Base-by-base conservation (phyloP, 106 monocot species). In the Triglochin maritima region DNA sequence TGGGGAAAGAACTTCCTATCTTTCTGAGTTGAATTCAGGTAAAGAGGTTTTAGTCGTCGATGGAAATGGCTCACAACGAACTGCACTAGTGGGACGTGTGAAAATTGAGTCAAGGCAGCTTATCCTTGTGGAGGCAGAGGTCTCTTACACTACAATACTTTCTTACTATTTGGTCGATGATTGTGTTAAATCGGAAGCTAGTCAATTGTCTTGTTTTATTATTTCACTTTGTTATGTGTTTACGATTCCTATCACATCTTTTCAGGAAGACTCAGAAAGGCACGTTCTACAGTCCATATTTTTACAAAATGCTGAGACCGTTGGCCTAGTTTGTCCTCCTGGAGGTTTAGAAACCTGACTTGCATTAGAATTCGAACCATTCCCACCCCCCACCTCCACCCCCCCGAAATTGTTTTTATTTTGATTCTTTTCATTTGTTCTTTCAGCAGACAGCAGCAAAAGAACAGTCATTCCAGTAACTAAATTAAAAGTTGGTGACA, bases 111-210 rank as follows among this genome's bases (percentile, higher is more conserved):
- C 92, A 44, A 76, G 88, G 66, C 81, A 85, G 4, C 81, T 92
- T 16, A 74, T 92, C 74, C 88, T 92, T 72, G 81, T 88, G 41
- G 85, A 92, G 72, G 83, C 88, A 67, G 79, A 88, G 85, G 92
- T 87, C 47, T 74, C 61, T 57, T 5, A 7, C 8, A 43, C 44
- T 57, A 46, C 4, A 45, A 60, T 29, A 29, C 29, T 29, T 29
- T 29, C 29, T 29, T 29, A 29, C 29, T 29, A 29, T 29, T 29
- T 29, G 0, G 29, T 29, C 29, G 29, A 29, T 29, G 29, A 29
- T 29, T 29, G 29, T 29, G 29, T 29, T 29, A 29, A 29, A 29
- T 29, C 29, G 1, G 29, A 29, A 29, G 29, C 29, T 29, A 29
- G 29, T 29, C 29, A 29, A 29, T 29, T 29, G 14, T 9, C 55